These are phyloP conservation scores for Aspergillus hiratsukae DNA, from an alignment of 2,329 filamentous ascomycete genomes.

Conservation along the genomic window DNA sequence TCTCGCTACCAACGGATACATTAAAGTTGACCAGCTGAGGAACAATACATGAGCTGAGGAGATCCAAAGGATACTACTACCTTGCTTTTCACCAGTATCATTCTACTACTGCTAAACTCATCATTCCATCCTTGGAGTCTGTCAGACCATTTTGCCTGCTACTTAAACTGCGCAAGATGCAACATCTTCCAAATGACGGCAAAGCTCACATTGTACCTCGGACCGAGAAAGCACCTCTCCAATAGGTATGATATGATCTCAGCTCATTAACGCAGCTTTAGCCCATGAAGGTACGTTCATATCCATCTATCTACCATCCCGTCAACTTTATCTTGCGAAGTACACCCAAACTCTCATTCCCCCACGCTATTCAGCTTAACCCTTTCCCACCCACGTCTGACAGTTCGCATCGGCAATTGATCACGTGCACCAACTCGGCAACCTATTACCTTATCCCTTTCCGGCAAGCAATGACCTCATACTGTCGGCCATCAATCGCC, in stretches of 20 bases:
- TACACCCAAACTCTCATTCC: background rate
- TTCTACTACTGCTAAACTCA: background rate
- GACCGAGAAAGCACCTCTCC: constrained; percentile 1
- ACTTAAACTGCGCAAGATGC: background rate
- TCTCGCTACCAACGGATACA: background rate
- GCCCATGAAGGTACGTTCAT: background rate
- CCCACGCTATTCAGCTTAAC: background rate
- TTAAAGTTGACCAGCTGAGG: background rate
- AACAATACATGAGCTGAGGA: background rate
- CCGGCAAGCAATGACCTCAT: background rate
- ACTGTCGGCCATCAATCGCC: background rate
- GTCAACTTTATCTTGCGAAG: background rate
- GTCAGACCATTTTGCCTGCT: background rate
- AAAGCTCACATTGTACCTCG: constrained; percentile 7
- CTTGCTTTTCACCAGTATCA: background rate
- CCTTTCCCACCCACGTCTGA: background rate
- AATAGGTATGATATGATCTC: constrained; percentile 1
- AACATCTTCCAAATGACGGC: background rate
- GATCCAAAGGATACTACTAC: background rate
- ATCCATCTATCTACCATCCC: background rate
- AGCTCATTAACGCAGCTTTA: background rate
- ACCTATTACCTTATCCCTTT: background rate
- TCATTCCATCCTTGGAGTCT: background rate
- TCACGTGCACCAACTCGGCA: constrained; percentile 8
- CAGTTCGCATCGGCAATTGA: background rate